Percentiles rank a stretch among this genome's conserved stretches.
phyloP scores from a whole-genome alignment of 805 yeast species.

The Cyberlindnera euphorbiiphila region DNA sequence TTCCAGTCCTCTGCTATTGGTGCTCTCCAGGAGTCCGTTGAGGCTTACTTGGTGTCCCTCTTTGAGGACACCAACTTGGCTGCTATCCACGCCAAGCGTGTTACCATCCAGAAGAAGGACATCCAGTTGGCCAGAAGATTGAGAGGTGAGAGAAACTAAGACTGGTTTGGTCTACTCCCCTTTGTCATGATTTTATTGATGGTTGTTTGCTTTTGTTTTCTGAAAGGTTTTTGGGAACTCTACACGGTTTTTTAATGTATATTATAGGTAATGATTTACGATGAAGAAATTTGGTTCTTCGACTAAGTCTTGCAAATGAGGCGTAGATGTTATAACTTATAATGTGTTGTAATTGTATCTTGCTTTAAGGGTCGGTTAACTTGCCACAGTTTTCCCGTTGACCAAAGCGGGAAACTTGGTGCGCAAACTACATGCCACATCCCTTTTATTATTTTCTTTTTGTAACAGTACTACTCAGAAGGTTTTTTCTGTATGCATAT shows the following conservation, averaged over 20 bases:
- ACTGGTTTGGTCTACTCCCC: not conserved
- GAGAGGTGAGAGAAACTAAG: slow-evolving; percentile 90
- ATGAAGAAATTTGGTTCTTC: slow-evolving; percentile 10
- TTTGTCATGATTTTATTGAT: slow-evolving; percentile 12
- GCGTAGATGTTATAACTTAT: slow-evolving; percentile 1
- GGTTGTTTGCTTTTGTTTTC: slow-evolving; percentile 13
- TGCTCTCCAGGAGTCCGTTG: slow-evolving; percentile 98
- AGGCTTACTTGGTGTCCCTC: slow-evolving; percentile 93
- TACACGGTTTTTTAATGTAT: slow-evolving; percentile 19
- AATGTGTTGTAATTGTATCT: too few relatives aligned
- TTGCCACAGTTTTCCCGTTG: too few relatives aligned
- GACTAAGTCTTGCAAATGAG: slow-evolving; percentile 2
- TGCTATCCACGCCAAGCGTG: slow-evolving; percentile 99
- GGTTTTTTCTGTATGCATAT: too few relatives aligned
- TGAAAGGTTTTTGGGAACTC: slow-evolving; percentile 15
- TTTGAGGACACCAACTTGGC: slow-evolving; percentile 98
- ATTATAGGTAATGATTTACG: slow-evolving; percentile 22
- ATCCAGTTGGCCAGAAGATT: slow-evolving; percentile 96
- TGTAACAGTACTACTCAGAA: too few relatives aligned
- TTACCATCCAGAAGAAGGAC: slow-evolving; percentile 97
- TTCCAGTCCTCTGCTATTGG: slow-evolving; percentile 97
- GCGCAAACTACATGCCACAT: too few relatives aligned
- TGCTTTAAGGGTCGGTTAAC: too few relatives aligned
- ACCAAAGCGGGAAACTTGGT: too few relatives aligned
- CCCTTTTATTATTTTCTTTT: too few relatives aligned